Conservation (phyloP, 495 filamentous ascomycete genomes). For the Penicillium daleae region DNA sequence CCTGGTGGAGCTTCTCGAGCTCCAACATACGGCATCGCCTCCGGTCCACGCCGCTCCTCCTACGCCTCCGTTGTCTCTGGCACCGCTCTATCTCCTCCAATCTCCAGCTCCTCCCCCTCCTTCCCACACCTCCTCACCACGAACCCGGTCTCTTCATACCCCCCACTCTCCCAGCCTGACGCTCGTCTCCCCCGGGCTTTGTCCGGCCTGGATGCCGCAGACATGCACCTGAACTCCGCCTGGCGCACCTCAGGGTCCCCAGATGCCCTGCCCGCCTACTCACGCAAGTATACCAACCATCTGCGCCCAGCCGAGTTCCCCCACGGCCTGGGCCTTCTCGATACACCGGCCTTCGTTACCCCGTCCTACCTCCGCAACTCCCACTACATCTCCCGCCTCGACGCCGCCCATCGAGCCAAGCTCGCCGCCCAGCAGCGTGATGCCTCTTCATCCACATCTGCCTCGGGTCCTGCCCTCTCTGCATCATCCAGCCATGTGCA, state of each 20-base stretch:
- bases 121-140: slow-evolving; percentile 66
- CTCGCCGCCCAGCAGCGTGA: slow-evolving; percentile 56
- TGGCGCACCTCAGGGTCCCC: slow-evolving; percentile 42
- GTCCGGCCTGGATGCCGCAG: slow-evolving; percentile 50
- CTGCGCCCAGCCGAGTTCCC: slow-evolving; percentile 40
- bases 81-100: slow-evolving; percentile 53
- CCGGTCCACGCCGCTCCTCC: slow-evolving; percentile 59
- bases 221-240: slow-evolving; percentile 49
- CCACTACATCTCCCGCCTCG: slow-evolving; percentile 74
- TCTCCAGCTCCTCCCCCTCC: slow-evolving; percentile 59
- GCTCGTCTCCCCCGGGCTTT: slow-evolving; percentile 38
- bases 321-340: slow-evolving; percentile 34
- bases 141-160: slow-evolving; percentile 43
- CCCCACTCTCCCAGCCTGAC: slow-evolving; percentile 41
- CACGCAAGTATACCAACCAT: slow-evolving; percentile 63
- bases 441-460: slow-evolving; percentile 39
- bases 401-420: slow-evolving; percentile 68
- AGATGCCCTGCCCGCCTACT: slow-evolving; percentile 56
- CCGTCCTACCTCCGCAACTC: slow-evolving; percentile 82
- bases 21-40: slow-evolving; percentile 49
- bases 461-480: slow-evolving; percentile 56
- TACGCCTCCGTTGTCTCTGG: slow-evolving; percentile 86
- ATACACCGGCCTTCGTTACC: slow-evolving; percentile 61
- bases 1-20: slow-evolving; percentile 51
- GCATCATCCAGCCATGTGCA: slow-evolving; percentile 66